Conservation (phyloP, 2,329 filamentous ascomycete species). For the Tolypocladium inflatum region DNA sequence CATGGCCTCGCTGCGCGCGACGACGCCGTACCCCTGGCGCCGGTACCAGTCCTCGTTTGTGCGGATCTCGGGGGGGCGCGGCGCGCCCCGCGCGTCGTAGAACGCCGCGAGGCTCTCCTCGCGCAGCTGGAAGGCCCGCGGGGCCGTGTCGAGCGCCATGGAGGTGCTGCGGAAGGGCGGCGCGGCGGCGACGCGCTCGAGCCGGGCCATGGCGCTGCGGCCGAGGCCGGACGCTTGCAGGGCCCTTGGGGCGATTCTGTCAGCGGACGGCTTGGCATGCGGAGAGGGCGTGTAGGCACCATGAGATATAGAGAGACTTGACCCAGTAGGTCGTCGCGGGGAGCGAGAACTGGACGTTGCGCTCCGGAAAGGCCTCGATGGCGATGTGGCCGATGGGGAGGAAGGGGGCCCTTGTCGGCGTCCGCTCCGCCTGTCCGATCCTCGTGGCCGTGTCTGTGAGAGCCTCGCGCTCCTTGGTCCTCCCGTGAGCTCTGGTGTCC, state of each 20-base stretch:
- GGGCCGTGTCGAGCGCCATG: conserved; percentile 25
- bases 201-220: conserved; percentile 22
- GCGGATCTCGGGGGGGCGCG: conserved; percentile 14
- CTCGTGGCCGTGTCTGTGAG: conserved; percentile 24
- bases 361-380: conserved; percentile 21
- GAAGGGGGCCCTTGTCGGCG: conserved; percentile 20
- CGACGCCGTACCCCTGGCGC: conserved; percentile 15
- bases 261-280: no score
- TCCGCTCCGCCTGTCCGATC: conserved; percentile 15
- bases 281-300: conserved; percentile 3
- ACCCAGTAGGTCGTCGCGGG: conserved; percentile 25
- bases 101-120: conserved; percentile 11
- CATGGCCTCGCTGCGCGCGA: conserved; percentile 6
- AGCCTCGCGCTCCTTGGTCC: conserved; percentile 17
- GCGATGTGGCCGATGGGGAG: conserved; percentile 31
- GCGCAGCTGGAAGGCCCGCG: conserved; percentile 17
- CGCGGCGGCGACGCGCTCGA: conserved; percentile 20
- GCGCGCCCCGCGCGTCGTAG: conserved; percentile 16
- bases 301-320: conserved; percentile 30
- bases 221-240: conserved; percentile 27
- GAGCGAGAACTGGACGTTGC: conserved; percentile 20
- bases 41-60: conserved; percentile 21
- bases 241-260: conserved; percentile 6
- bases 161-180: conserved; percentile 21
- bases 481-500: background rate